Percentiles rank a stretch among this genome's conserved stretches.
phyloP scores from a whole-genome alignment of 2,329 filamentous ascomycete genomes.

The Thelonectria rubi region DNA sequence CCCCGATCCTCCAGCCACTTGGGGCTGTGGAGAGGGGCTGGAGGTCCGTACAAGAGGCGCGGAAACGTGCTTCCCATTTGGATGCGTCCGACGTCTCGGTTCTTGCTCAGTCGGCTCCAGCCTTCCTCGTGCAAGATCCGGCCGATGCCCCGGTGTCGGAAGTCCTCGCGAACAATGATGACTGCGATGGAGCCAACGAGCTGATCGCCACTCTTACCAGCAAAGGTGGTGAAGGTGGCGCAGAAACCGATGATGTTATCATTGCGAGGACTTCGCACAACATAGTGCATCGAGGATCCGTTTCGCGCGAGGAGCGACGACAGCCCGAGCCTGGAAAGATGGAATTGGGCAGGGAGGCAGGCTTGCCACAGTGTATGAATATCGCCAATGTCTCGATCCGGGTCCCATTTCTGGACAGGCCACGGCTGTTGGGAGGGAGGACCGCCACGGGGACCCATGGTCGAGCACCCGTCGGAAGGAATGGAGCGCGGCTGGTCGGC shows the following conservation, averaged over 20 bases:
- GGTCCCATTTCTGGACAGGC: slow-evolving; percentile 53
- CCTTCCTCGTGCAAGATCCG: slow-evolving; percentile 62
- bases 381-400: slow-evolving; percentile 50
- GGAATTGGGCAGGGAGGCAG: slow-evolving; percentile 54
- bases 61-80: slow-evolving; percentile 69
- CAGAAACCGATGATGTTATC: slow-evolving; percentile 63
- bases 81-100: slow-evolving; percentile 61
- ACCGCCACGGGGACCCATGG: slow-evolving; percentile 19
- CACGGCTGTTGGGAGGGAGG: slow-evolving; percentile 48
- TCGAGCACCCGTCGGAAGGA: slow-evolving; percentile 5
- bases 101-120: slow-evolving; percentile 57
- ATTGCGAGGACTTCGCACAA: slow-evolving; percentile 58
- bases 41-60: slow-evolving; percentile 64
- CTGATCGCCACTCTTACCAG: slow-evolving; percentile 60
- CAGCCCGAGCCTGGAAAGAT: slow-evolving; percentile 54
- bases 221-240: slow-evolving; percentile 67
- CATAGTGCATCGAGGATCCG: slow-evolving; percentile 66
- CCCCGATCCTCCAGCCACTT: slow-evolving; percentile 64
- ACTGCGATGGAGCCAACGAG: slow-evolving; percentile 65
- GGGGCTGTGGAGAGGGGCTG: slow-evolving; percentile 51
- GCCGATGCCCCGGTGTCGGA: slow-evolving; percentile 61
- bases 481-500: slow-evolving; percentile 44
- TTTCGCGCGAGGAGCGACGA: slow-evolving; percentile 60
- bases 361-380: slow-evolving; percentile 59
- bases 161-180: slow-evolving; percentile 60